Conservation (phyloP, 805 yeast genomes). For the Peterozyma xylosa region DNA sequence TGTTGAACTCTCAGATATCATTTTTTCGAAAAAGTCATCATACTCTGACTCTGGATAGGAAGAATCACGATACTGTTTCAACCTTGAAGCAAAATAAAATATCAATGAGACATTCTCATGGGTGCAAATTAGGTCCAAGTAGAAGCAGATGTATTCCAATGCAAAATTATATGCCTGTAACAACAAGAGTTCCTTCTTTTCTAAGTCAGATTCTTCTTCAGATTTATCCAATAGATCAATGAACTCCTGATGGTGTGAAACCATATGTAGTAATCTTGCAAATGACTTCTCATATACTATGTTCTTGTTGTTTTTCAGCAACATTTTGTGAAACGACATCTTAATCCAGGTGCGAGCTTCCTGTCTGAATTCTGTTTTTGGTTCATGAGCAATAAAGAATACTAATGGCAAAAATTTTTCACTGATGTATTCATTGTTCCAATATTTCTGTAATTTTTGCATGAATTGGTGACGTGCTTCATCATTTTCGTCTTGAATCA, state of each 20-base stretch:
- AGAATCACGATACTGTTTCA: slow-evolving; percentile 71
- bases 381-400: slow-evolving; percentile 75
- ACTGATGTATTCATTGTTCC: slow-evolving; percentile 48
- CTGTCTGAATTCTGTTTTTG: slow-evolving; percentile 38
- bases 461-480: slow-evolving; percentile 50
- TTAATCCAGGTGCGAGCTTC: slow-evolving; percentile 65
- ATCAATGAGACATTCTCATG: slow-evolving; percentile 64
- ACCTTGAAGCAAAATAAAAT: slow-evolving; percentile 68
- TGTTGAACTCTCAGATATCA: slow-evolving; percentile 4
- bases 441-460: slow-evolving; percentile 37
- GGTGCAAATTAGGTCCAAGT: slow-evolving; percentile 50
- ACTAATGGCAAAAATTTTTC: slow-evolving; percentile 60
- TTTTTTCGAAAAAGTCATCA: slow-evolving; percentile 3
- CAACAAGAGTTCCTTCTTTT: slow-evolving; percentile 4
- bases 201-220: slow-evolving; percentile 7
- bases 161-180: slow-evolving; percentile 46
- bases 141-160: slow-evolving; percentile 52
- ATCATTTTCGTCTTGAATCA: slow-evolving; percentile 61
- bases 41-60: slow-evolving; percentile 26
- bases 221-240: slow-evolving; percentile 27
- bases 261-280: slow-evolving; percentile 57
- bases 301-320: slow-evolving; percentile 25
- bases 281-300: slow-evolving; percentile 59
- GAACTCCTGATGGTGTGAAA: slow-evolving; percentile 72
- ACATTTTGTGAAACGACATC: slow-evolving; percentile 40